Evolutionary conservation across 169 alveolate species (phyloP).

Genomic region (Pseudocohnilembus persalinus): DNA sequence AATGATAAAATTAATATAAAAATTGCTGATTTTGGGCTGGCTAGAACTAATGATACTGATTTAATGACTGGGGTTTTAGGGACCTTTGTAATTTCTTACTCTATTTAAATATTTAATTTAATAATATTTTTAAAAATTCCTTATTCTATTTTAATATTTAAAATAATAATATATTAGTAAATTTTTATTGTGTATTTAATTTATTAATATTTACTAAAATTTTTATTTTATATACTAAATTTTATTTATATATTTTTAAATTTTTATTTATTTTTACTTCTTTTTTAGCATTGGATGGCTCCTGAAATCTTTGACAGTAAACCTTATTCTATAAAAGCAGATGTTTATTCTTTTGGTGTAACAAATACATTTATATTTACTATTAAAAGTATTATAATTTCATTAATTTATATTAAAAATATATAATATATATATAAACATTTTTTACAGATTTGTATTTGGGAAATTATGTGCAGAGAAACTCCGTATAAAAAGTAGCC

Average conservation of each 20-base stretch:
- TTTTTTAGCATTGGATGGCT: slow-evolving; percentile 78
- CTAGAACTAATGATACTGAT: slow-evolving; percentile 38
- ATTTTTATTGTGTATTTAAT: too few species aligned
- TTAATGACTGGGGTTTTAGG: slow-evolving; percentile 70
- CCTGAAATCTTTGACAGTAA: slow-evolving; percentile 73
- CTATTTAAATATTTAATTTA: too few species aligned
- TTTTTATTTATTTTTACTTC: neutral
- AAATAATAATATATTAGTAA: too few species aligned
- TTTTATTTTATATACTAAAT: too few species aligned
- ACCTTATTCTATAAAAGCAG: slow-evolving; percentile 71
- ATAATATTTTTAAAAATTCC: neutral
- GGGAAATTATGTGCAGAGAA: slow-evolving; percentile 70
- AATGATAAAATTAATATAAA: slow-evolving; percentile 42
- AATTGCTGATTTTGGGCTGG: slow-evolving; percentile 65
- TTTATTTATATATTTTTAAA: too few species aligned
- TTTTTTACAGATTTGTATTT: slow-evolving; percentile 69
- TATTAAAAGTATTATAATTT: neutral
- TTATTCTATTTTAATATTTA: too few species aligned
- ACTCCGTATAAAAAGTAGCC: slow-evolving; percentile 59
- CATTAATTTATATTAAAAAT: neutral
- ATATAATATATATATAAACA: neutral
- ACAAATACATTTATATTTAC: neutral
- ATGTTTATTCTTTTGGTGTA: slow-evolving; percentile 69
- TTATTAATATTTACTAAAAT: too few species aligned
- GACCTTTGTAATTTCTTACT: slow-evolving; percentile 42